Conservation (phyloP, 495 filamentous ascomycete genomes). For the Penicillium paxilli region DNA sequence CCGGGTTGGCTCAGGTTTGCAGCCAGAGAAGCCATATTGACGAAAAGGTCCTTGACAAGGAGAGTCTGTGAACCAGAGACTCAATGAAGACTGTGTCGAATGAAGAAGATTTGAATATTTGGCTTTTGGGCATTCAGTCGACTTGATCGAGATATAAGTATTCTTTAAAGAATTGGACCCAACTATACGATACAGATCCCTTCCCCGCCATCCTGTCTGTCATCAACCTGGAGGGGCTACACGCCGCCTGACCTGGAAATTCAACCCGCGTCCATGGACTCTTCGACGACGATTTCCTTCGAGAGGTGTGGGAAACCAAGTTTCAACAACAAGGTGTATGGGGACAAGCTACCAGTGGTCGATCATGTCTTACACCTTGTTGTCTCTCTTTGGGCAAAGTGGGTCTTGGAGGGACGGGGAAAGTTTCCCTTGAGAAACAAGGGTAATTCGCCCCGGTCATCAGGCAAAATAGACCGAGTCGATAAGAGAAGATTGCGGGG, state of each 20-base stretch:
- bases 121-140: too few relatives aligned
- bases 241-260: neutral
- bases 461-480: neutral
- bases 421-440: conserved; percentile 13
- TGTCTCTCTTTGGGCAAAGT: neutral
- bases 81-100: neutral
- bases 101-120: too few relatives aligned
- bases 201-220: neutral
- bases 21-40: neutral
- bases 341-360: conserved; percentile 15
- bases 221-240: neutral
- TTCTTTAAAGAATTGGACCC: neutral
- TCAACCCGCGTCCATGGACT: neutral
- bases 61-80: neutral
- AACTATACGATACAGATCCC: neutral
- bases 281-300: neutral
- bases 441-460: conserved; percentile 7
- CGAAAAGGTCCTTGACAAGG: neutral
- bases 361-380: neutral
- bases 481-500: neutral
- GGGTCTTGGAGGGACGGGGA: conserved; percentile 15
- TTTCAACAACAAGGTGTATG: neutral
- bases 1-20: neutral
- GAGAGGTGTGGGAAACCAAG: neutral
- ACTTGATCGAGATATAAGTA: neutral